These are phyloP conservation scores for Harringtonia lauricola DNA, from an alignment of 2,329 filamentous ascomycete genomes.

Conservation along the genomic window DNA sequence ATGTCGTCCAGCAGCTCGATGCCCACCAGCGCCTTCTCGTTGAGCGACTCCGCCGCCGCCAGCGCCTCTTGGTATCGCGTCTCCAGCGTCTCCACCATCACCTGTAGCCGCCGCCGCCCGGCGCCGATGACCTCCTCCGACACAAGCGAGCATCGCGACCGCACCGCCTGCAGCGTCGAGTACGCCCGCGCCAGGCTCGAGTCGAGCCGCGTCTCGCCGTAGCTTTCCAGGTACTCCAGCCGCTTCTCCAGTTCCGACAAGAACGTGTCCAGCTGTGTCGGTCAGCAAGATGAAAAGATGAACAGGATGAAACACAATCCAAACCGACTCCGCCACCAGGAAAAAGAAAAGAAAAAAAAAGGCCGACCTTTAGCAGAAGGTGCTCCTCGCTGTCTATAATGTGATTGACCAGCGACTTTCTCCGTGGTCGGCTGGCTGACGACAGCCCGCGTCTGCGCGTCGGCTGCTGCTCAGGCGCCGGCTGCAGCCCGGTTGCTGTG, in stretches of 20 bases:
- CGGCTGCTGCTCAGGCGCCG: conserved; percentile 20
- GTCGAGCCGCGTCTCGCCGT: conserved; percentile 75
- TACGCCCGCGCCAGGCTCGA: conserved; percentile 76
- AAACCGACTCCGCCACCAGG: too few species aligned
- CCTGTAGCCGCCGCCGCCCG: conserved; percentile 69
- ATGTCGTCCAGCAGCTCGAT: conserved; percentile 79
- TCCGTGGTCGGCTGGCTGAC: conserved; percentile 40
- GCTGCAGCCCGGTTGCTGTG: conserved; percentile 29
- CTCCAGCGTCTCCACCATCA: conserved; percentile 90
- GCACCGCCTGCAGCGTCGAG: conserved; percentile 73
- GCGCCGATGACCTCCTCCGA: conserved; percentile 85
- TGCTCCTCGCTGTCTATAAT: conserved; percentile 54
- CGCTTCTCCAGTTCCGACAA: conserved; percentile 77
- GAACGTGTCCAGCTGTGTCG: conserved; percentile 61
- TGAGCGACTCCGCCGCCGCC: conserved; percentile 72
- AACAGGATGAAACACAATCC: too few species aligned
- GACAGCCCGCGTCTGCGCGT: conserved; percentile 39
- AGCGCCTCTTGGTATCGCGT: conserved; percentile 77
- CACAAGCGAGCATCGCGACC: conserved; percentile 77
- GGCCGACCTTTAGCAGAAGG: conserved; percentile 41
- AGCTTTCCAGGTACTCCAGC: conserved; percentile 79
- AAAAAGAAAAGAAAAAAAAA: background rate
- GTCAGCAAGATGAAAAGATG: too few species aligned
- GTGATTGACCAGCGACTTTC: conserved; percentile 47
- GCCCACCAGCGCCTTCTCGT: conserved; percentile 82